These are phyloP conservation scores for Plantago elongata DNA, from an alignment of 257 asterid genomes.

Conservation along the genomic window DNA sequence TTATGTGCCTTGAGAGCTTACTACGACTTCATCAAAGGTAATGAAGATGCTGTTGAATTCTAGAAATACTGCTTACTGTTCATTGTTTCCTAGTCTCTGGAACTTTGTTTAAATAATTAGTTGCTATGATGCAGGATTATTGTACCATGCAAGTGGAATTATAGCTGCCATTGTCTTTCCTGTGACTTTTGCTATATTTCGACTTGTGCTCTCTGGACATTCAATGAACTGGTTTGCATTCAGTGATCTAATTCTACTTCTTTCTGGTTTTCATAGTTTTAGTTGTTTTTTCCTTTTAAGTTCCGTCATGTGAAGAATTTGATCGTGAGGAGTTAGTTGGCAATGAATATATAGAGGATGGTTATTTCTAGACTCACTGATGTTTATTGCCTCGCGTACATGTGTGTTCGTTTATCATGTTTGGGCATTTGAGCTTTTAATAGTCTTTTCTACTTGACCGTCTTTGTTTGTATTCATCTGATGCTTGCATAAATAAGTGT, in stretches of 20 bases:
- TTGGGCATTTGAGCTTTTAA: background rate
- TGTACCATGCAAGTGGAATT: slow-evolving; percentile 65
- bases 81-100: slow-evolving; percentile 13
- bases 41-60: slow-evolving; percentile 19
- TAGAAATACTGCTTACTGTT: slow-evolving; percentile 12
- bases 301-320: slow-evolving; percentile 3
- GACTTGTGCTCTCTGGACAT: slow-evolving; percentile 59
- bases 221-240: slow-evolving; percentile 82
- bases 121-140: slow-evolving; percentile 53
- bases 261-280: slow-evolving; percentile 11
- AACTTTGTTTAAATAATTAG: slow-evolving; percentile 11
- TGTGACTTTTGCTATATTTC: slow-evolving; percentile 52
- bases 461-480: background rate
- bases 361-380: background rate
- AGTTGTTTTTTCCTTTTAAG: background rate
- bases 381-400: background rate
- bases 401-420: background rate
- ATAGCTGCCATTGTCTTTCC: slow-evolving; percentile 68
- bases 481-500: background rate
- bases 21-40: slow-evolving; percentile 75
- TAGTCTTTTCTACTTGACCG: background rate
- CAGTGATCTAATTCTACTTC: slow-evolving; percentile 19
- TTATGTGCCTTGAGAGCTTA: slow-evolving; percentile 40
- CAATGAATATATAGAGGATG: background rate
- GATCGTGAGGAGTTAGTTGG: background rate